phyloP scores from a whole-genome alignment of 345 rosid genomes.

The Syzygium oleosum region DNA sequence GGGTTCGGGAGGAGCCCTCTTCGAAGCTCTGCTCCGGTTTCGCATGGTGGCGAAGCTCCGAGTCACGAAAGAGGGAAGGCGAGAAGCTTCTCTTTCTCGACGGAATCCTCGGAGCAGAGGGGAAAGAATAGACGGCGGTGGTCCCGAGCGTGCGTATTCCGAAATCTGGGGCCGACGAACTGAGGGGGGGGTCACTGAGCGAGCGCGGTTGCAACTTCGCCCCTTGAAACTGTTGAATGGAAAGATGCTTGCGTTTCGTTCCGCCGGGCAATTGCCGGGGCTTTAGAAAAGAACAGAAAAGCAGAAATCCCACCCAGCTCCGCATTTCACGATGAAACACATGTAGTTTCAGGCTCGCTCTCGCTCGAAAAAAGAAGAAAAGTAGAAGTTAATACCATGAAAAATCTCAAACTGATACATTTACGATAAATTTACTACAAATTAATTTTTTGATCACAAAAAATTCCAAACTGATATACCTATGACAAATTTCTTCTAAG shows the following conservation, averaged over 20 bases:
- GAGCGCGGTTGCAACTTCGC: background rate
- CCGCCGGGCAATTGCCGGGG: background rate
- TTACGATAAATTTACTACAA: no score
- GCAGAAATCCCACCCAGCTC: background rate
- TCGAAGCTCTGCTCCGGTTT: background rate
- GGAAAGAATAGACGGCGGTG: no score
- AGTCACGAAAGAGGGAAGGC: background rate
- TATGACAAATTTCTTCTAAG: no score
- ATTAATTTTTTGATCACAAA: no score
- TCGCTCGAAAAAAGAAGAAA: no score
- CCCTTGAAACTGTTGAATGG: background rate
- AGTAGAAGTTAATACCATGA: no score
- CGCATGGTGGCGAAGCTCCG: background rate
- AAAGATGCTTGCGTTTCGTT: background rate
- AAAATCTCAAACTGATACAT: no score
- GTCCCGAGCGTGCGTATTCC: no score
- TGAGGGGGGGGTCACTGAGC: background rate
- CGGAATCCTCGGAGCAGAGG: background rate
- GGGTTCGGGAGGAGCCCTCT: background rate
- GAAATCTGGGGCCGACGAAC: background rate
- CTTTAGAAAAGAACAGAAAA: background rate
- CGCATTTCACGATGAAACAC: background rate
- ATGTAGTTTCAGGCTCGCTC: background rate
- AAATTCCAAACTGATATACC: no score
- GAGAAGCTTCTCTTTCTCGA: background rate